These are phyloP conservation scores for Hymenoscyphus salicellus DNA, from an alignment of 2,329 filamentous ascomycete species.

Conservation along the genomic window DNA sequence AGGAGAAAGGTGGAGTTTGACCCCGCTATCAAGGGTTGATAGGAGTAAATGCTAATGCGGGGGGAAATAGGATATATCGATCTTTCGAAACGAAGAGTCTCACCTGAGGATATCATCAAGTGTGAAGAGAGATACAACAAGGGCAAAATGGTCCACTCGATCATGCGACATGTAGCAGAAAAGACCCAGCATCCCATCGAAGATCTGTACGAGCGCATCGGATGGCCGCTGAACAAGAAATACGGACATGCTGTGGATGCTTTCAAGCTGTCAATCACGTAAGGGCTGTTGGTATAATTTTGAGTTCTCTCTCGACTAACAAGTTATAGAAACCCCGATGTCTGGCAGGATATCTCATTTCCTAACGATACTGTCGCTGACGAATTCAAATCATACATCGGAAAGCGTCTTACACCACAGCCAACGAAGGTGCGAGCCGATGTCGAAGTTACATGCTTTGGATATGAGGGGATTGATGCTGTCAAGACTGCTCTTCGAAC, in stretches of 20 bases:
- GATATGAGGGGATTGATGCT: conserved; percentile 97
- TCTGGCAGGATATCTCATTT: conserved; percentile 92
- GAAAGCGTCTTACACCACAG: conserved; percentile 93
- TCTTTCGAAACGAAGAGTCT: conserved; percentile 96
- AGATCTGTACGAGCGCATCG: conserved; percentile 87
- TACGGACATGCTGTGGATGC: conserved; percentile 96
- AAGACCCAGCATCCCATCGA: conserved; percentile 95
- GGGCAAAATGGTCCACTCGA: conserved; percentile 98
- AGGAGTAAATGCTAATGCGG: conserved; percentile 14
- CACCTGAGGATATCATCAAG: conserved; percentile 94
- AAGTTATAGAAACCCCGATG: conserved; percentile 74
- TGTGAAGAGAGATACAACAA: conserved; percentile 99
- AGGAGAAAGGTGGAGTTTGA: conserved; percentile 76
- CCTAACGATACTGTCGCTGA: conserved; percentile 79
- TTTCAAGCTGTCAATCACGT: conserved; percentile 99
- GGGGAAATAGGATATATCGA: conserved; percentile 78
- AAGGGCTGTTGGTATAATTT: conserved; percentile 37
- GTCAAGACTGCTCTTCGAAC: conserved; percentile 90
- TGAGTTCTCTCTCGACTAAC: not conserved
- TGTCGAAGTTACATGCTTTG: conserved; percentile 92
- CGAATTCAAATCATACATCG: conserved; percentile 91
- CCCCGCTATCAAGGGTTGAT: not conserved
- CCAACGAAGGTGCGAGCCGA: conserved; percentile 99
- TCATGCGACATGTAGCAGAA: conserved; percentile 98
- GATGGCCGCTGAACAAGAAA: conserved; percentile 96